Evolutionary conservation across 73 alveolate genomes (phyloP).

Genomic region (Paramecium sexaurelia): DNA sequence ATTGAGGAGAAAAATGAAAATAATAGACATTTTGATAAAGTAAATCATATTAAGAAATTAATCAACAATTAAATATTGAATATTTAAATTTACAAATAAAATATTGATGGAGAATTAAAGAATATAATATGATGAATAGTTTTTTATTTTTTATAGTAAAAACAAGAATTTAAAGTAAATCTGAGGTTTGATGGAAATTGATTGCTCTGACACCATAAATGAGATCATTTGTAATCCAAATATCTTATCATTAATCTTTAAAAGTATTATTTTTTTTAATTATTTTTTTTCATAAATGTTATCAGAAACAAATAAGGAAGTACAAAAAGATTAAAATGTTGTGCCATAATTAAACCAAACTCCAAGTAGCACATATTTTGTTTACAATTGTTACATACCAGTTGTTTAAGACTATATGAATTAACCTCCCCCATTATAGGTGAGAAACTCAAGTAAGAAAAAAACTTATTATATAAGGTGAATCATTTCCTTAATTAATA

Average conservation of each 20-base stretch:
- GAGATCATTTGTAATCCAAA: neutral
- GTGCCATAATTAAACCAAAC: conserved; percentile 23
- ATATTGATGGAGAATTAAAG: too few species aligned
- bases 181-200: too few species aligned
- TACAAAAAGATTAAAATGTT: neutral
- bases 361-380: conserved; percentile 37
- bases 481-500: neutral
- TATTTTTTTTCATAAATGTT: neutral
- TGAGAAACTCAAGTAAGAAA: conserved; percentile 11
- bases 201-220: neutral
- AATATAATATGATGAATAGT: too few species aligned
- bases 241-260: neutral
- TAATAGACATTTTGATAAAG: too few species aligned
- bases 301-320: conserved; percentile 36
- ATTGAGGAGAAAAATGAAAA: too few species aligned
- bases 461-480: neutral
- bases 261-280: neutral
- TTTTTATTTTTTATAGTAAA: too few species aligned
- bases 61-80: neutral
- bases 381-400: conserved; percentile 7
- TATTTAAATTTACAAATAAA: too few species aligned
- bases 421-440: neutral
- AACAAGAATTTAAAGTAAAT: too few species aligned
- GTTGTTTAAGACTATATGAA: neutral
- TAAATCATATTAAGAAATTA: too few species aligned